Conservation (phyloP, 306 rosid genomes). For the Rubus idaeus region DNA sequence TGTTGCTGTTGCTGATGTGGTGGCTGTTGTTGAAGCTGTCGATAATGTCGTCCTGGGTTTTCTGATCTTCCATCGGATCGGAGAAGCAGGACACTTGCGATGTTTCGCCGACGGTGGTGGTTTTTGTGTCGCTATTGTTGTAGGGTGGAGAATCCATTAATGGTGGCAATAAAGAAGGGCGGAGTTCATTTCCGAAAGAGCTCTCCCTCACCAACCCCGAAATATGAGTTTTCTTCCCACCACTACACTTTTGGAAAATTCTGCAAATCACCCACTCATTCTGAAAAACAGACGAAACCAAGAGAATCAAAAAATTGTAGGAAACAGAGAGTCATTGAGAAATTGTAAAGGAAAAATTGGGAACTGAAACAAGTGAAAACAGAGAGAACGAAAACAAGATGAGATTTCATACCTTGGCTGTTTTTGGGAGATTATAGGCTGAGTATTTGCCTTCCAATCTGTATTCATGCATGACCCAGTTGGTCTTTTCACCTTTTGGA, state of each 20-base stretch:
- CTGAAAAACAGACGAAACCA: constrained; percentile 42
- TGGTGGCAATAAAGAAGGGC: constrained; percentile 46
- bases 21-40: constrained; percentile 18
- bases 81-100: constrained; percentile 76
- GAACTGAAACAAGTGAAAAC: not conserved
- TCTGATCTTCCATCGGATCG: constrained; percentile 42
- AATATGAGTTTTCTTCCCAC: constrained; percentile 45
- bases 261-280: constrained; percentile 87
- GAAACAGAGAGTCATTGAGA: not conserved
- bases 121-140: constrained; percentile 43
- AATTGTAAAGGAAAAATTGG: not conserved
- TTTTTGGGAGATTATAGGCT: constrained; percentile 33
- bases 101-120: constrained; percentile 23
- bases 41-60: constrained; percentile 23
- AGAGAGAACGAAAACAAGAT: not conserved
- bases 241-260: constrained; percentile 47
- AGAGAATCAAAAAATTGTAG: not conserved
- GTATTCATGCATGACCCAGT: constrained; percentile 93
- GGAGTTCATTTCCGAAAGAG: constrained; percentile 28
- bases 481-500: constrained; percentile 66
- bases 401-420: constrained; percentile 40
- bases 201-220: constrained; percentile 39
- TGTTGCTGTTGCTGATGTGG: not conserved
- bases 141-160: constrained; percentile 60
- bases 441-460: constrained; percentile 58